Percentiles rank a stretch among this genome's conserved stretches.
These are phyloP conservation scores for Funneliformis caledonium DNA, from an alignment of 371 early-diverging fungal species.

Conservation along the genomic window DNA sequence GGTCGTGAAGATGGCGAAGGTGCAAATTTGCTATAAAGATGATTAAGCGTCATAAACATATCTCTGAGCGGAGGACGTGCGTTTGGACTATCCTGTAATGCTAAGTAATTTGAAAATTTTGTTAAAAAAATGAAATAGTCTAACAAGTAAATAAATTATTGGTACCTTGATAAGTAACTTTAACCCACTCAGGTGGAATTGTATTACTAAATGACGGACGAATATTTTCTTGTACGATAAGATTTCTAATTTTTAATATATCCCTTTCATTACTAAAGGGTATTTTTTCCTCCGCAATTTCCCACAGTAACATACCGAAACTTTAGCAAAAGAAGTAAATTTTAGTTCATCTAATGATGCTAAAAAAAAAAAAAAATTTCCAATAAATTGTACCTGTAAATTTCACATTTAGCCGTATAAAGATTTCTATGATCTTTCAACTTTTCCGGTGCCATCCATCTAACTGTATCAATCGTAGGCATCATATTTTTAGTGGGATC, in stretches of 20 bases:
- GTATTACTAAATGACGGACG: neutral
- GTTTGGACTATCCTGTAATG: neutral
- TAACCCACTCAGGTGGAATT: neutral
- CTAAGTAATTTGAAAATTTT: neutral
- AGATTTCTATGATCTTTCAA: neutral
- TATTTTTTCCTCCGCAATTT: conserved; percentile 23
- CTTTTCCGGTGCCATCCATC: conserved; percentile 40
- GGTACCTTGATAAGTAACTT: neutral
- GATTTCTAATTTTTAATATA: neutral
- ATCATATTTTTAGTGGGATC: conserved; percentile 28
- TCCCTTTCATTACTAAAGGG: conserved; percentile 14
- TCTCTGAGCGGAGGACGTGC: neutral
- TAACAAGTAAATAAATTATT: neutral
- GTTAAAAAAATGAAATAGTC: neutral
- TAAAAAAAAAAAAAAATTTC: neutral
- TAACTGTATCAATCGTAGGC: neutral
- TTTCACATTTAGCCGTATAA: conserved; percentile 23
- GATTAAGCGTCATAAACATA: neutral
- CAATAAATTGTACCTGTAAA: conserved; percentile 18
- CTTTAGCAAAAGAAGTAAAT: neutral
- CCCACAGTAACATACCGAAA: conserved; percentile 36
- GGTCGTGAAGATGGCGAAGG: neutral
- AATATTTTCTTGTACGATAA: neutral
- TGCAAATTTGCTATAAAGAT: neutral
- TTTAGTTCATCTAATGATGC: neutral